Base-by-base conservation (phyloP, 2,329 filamentous ascomycete genomes). In the Phymatotrichopsis omnivora region DNA sequence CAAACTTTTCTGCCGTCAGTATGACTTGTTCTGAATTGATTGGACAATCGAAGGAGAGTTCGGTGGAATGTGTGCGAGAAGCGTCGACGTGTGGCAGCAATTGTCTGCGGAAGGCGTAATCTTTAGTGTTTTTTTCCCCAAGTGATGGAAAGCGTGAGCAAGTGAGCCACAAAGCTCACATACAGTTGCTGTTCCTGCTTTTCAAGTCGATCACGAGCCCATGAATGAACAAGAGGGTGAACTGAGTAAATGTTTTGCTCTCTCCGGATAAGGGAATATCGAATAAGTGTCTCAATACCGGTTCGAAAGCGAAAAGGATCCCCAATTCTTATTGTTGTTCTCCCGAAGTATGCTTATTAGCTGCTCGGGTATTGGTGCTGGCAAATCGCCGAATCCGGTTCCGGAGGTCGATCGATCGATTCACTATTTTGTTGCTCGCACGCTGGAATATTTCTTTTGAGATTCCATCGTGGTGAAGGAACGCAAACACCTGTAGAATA, bases 361-460 rank as follows among this genome's bases (percentile, higher is more conserved):
- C n/a, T n/a, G n/a, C n/a, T n/a, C n/a, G n/a, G n/a, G n/a, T 8
- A 11, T 34, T 4, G 7, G 17, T 4, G 31, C 22, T 16, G 31
- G 12, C 12, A 17, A 7, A 4, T 17, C 16, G 16, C 22, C 11
- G 31, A n/a, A n/a, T n/a, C n/a, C n/a, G n/a, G n/a, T n/a, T n/a
- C n/a, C n/a, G n/a, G n/a, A n/a, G n/a, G n/a, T n/a, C n/a, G n/a
- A n/a, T n/a, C n/a, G n/a, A n/a, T n/a, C n/a, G n/a, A n/a, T n/a
- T n/a, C n/a, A n/a, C n/a, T 16, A 34, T 11, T 7, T 4, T 12
- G 3, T 19, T 8, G 22, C 31, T 16, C 22, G 31, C 31, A 3
- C 16, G 12, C 17, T 35, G n/a, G 29, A 42, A 42, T n/a, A 42
- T 42, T 24, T 42, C 28, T 35, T 34, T 17, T 8, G 40, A 24